These are phyloP conservation scores for Sordariomycetes sp. DNA, from an alignment of 2,329 filamentous ascomycete genomes.

Conservation along the genomic window DNA sequence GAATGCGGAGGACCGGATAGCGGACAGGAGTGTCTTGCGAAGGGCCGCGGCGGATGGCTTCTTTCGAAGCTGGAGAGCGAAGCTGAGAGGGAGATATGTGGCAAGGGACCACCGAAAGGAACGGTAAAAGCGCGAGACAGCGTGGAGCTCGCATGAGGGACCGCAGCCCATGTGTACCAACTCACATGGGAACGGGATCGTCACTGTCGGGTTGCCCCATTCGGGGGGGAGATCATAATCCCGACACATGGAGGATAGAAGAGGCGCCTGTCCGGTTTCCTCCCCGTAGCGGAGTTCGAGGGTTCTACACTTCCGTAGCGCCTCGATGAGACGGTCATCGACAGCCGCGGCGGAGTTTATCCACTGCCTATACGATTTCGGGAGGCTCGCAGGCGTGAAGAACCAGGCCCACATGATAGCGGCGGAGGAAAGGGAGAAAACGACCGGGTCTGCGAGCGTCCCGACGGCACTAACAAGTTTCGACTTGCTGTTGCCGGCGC, in stretches of 20 bases:
- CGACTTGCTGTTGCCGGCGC: constrained; percentile 26
- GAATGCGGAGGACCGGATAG: constrained; percentile 64
- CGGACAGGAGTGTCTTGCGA: constrained; percentile 45
- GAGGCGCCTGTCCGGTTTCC: constrained; percentile 57
- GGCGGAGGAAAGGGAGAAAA: constrained; percentile 63
- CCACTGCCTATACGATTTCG: constrained; percentile 69
- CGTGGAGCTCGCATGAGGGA: constrained; percentile 65
- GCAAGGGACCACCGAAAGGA: constrained; percentile 66
- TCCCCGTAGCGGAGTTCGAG: constrained; percentile 61
- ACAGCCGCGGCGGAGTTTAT: constrained; percentile 68
- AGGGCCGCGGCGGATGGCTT: constrained; percentile 33
- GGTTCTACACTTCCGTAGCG: constrained; percentile 54
- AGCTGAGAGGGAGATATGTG: constrained; percentile 67
- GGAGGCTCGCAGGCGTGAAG: constrained; percentile 61
- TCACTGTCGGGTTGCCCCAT: constrained; percentile 62
- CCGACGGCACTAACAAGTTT: constrained; percentile 23
- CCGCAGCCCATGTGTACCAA: constrained; percentile 74
- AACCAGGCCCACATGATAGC: constrained; percentile 88
- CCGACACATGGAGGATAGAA: constrained; percentile 61
- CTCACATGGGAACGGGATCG: constrained; percentile 69
- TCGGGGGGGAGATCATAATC: constrained; percentile 58
- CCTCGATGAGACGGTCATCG: constrained; percentile 63
- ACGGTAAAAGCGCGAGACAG: constrained; percentile 52
- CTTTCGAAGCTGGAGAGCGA: constrained; percentile 38
- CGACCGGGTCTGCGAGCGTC: constrained; percentile 45